Evolutionary conservation across 73 alveolate genomes (phyloP).

Genomic region (Tetrahymena borealis): DNA sequence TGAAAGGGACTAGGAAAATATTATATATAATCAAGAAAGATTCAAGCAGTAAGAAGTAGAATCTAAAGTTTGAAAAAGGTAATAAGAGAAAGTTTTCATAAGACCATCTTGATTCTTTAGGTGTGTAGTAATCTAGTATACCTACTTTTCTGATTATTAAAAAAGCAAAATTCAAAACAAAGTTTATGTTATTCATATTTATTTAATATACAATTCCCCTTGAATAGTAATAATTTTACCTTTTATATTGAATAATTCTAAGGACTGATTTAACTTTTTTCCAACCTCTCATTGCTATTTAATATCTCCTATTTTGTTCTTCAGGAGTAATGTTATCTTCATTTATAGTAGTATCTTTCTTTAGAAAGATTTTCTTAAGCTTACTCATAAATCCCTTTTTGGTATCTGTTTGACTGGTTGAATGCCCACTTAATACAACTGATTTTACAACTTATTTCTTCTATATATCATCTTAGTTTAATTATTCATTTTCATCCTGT

Average conservation of each 20-base stretch:
- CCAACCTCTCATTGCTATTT: not conserved
- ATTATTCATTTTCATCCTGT: too few species aligned
- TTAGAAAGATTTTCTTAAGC: not conserved
- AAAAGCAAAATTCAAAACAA: not conserved
- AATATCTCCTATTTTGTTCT: not conserved
- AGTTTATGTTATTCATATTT: too few species aligned
- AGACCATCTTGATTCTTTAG: not conserved
- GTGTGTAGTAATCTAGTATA: not conserved
- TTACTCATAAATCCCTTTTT: not conserved
- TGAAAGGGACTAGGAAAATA: not conserved
- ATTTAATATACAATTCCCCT: too few species aligned
- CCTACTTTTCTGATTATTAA: not conserved
- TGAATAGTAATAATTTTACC: too few species aligned
- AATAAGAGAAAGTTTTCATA: not conserved
- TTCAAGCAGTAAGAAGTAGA: not conserved
- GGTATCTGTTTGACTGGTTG: not conserved
- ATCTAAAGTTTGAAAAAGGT: not conserved
- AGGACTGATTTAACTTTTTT: not conserved
- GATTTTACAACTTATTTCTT: too few species aligned
- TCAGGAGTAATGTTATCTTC: too few species aligned
- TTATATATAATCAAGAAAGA: not conserved
- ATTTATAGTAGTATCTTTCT: not conserved
- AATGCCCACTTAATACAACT: too few species aligned
- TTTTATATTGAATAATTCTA: not conserved
- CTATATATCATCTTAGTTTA: too few species aligned